These are phyloP conservation scores for Corrigiola litoralis DNA, from an alignment of 179 eudicot species.

Conservation along the genomic window DNA sequence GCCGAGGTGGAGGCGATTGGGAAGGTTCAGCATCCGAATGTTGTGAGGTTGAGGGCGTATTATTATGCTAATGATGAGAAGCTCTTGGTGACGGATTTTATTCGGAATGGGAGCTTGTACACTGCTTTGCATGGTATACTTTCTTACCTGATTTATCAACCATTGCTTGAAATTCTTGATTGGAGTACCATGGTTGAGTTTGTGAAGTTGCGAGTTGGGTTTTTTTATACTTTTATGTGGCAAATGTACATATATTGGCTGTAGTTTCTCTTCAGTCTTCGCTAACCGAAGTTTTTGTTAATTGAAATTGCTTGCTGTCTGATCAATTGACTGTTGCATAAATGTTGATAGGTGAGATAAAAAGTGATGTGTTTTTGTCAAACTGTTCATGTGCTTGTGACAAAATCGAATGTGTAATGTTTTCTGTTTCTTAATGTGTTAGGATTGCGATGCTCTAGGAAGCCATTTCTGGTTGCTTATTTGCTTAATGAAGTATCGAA, in stretches of 20 bases:
- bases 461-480: neutral
- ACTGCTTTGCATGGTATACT: slow-evolving; percentile 74
- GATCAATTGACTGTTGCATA: neutral
- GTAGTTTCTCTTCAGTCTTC: too few relatives aligned
- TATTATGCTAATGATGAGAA: slow-evolving; percentile 90
- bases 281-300: too few relatives aligned
- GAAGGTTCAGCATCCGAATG: slow-evolving; percentile 65
- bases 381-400: neutral
- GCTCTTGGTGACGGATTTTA: slow-evolving; percentile 73
- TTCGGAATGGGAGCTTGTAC: slow-evolving; percentile 80
- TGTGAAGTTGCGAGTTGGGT: neutral
- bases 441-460: neutral
- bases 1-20: slow-evolving; percentile 73
- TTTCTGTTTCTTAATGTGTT: too few relatives aligned
- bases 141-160: neutral
- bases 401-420: neutral
- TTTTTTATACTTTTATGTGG: neutral
- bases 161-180: neutral
- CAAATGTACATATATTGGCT: neutral
- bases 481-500: neutral
- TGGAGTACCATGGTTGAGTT: neutral
- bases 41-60: slow-evolving; percentile 81
- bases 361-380: neutral
- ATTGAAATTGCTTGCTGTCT: neutral
- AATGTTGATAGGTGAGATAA: neutral